Conservation (phyloP, 176 grass and related monocot genomes). For the Eremochloa ophiuroides region DNA sequence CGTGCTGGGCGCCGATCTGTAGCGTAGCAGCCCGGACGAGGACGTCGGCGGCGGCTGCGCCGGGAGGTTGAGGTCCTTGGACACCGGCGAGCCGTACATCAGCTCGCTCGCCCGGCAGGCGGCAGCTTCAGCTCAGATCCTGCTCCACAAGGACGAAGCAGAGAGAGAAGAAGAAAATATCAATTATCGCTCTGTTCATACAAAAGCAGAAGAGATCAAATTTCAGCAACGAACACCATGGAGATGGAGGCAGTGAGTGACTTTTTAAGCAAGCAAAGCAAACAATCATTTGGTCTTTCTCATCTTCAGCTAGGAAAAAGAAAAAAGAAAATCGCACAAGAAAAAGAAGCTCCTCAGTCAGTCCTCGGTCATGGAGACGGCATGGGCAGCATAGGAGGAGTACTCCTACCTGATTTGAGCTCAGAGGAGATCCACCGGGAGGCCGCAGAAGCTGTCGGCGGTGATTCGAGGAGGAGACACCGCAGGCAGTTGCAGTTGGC, state of each 20-base stretch:
- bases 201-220: too few species aligned
- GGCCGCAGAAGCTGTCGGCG: background rate
- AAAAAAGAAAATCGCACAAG: too few species aligned
- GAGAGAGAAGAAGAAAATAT: too few species aligned
- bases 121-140: background rate
- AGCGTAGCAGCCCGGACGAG: constrained; percentile 68
- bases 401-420: background rate
- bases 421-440: too few species aligned
- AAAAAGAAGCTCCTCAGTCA: too few species aligned
- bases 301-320: background rate
- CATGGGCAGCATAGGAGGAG: too few species aligned
- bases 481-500: too few species aligned
- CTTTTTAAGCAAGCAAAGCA: background rate
- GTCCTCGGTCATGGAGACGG: too few species aligned
- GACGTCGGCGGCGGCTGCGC: constrained; percentile 59
- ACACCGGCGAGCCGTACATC: constrained; percentile 90
- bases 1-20: constrained; percentile 79
- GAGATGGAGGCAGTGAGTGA: background rate
- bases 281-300: background rate
- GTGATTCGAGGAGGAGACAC: background rate
- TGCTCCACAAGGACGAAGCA: too few species aligned
- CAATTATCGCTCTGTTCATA: too few species aligned
- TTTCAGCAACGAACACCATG: background rate
- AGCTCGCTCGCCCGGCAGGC: background rate
- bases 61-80: constrained; percentile 89